Evolutionary conservation across 768 basidiomycete species (phyloP).

Genomic region (Leccinum sublutescens): DNA sequence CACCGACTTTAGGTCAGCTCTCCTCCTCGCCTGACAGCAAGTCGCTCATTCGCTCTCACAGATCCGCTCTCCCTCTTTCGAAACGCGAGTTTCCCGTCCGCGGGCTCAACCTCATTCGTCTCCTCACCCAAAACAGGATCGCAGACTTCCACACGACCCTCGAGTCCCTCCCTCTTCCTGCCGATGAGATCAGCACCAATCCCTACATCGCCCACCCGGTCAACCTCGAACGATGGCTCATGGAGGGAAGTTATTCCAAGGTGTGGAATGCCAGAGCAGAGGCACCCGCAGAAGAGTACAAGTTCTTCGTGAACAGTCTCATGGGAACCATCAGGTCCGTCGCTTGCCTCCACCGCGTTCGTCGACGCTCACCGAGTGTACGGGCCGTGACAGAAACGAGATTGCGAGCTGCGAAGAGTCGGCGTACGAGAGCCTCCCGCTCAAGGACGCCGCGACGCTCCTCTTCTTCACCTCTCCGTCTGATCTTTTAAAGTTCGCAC

Average conservation of each 20-base stretch:
- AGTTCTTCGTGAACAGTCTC: conserved; percentile 88
- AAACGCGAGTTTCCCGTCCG: conserved; percentile 85
- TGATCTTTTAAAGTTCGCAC: conserved; percentile 81
- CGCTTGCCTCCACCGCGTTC: not conserved
- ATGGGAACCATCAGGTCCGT: conserved; percentile 90
- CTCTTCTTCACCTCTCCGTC: conserved; percentile 86
- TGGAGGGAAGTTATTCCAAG: conserved; percentile 98
- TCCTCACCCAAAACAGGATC: conserved; percentile 93
- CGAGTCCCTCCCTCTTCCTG: conserved; percentile 77
- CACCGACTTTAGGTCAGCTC: conserved; percentile 69
- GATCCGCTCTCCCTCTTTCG: conserved; percentile 76
- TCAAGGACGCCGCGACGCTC: conserved; percentile 86
- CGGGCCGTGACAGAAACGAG: conserved; percentile 64
- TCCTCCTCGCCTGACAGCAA: not conserved
- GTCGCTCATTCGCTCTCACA: conserved; percentile 24
- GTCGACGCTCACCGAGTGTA: conserved; percentile 1
- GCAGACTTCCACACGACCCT: conserved; percentile 97
- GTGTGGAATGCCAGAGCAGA: conserved; percentile 95
- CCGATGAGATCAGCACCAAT: conserved; percentile 65
- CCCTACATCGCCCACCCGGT: conserved; percentile 82
- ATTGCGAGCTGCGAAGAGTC: conserved; percentile 96
- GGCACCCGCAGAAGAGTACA: conserved; percentile 92
- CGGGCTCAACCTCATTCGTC: conserved; percentile 90
- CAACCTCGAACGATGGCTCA: conserved; percentile 93
- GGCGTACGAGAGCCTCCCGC: conserved; percentile 87